Percentiles rank a stretch among this genome's conserved stretches.
These are phyloP conservation scores for Guadua angustifolia DNA, from an alignment of 176 grass and related monocot genomes.

Conservation along the genomic window DNA sequence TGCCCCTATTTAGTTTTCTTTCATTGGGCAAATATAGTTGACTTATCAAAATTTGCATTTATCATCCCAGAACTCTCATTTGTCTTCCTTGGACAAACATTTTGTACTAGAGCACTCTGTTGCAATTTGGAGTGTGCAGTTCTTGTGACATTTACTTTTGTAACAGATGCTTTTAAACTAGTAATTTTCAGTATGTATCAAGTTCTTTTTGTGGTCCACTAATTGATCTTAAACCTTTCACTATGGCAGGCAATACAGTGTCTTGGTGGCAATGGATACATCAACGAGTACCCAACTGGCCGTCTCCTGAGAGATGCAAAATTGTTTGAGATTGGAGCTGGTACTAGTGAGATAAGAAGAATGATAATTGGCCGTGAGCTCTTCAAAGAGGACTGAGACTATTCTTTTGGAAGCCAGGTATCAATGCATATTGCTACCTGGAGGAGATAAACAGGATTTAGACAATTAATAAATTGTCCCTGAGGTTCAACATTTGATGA, in stretches of 20 bases:
- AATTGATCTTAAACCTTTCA: conserved; percentile 37
- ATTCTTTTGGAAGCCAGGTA: conserved; percentile 37
- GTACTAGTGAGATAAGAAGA: conserved; percentile 95
- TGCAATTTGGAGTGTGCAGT: background rate
- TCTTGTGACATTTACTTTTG: conserved; percentile 2
- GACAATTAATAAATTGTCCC: conserved; percentile 14
- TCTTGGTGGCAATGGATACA: conserved; percentile 96
- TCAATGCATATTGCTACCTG: conserved; percentile 29
- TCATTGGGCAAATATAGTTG: background rate
- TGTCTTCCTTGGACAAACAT: background rate
- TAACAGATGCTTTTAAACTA: background rate
- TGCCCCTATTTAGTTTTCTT: background rate
- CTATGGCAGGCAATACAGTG: conserved; percentile 86
- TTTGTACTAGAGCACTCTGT: background rate
- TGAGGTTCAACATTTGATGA: conserved; percentile 9
- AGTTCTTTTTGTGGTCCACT: conserved; percentile 1
- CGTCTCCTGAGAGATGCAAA: conserved; percentile 99
- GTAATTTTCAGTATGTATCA: conserved; percentile 6
- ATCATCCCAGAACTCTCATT: background rate
- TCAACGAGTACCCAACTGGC: conserved; percentile 95
- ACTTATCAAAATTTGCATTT: conserved; percentile 1
- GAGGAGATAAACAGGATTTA: conserved; percentile 46
- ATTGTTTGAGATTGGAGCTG: conserved; percentile 95
- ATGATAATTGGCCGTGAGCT: conserved; percentile 97
- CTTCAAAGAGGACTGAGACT: conserved; percentile 78